A percentile compares a stretch with the other conserved stretches of the same genome.
phyloP scores from a whole-genome alignment of 257 asterid genomes.

The Ocimum tenuiflorum region DNA sequence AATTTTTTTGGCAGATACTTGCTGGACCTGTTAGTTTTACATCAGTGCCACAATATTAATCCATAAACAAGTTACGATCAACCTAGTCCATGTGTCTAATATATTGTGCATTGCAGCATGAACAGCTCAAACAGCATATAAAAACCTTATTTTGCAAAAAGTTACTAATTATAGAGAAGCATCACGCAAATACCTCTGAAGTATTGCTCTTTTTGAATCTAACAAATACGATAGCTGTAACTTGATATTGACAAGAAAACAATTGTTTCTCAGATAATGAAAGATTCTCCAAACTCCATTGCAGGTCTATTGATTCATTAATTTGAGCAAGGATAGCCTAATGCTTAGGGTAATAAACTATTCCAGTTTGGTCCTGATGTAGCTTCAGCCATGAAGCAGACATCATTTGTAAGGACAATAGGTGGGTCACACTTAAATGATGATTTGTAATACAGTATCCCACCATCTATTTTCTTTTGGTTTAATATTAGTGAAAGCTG shows the following conservation, averaged over 20 bases:
- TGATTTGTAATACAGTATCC: no score
- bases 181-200: background rate
- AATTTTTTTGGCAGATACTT: slow-evolving; percentile 49
- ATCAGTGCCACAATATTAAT: slow-evolving; percentile 2
- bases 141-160: background rate
- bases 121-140: slow-evolving; percentile 2
- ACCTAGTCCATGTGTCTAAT: background rate
- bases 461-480: no score
- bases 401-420: no score
- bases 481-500: no score
- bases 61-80: background rate
- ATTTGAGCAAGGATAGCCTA: background rate
- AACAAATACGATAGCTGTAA: background rate
- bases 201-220: background rate
- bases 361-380: slow-evolving; percentile 1
- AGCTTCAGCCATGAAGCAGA: background rate
- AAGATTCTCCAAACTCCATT: background rate
- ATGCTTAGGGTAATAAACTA: background rate
- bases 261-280: background rate
- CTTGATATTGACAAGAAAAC: background rate
- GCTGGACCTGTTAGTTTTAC: slow-evolving; percentile 50
- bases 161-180: background rate
- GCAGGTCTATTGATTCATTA: background rate
- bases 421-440: no score
- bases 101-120: background rate